Base-by-base conservation (phyloP, 495 filamentous ascomycete genomes). In the Aspergillus mulundensis region DNA sequence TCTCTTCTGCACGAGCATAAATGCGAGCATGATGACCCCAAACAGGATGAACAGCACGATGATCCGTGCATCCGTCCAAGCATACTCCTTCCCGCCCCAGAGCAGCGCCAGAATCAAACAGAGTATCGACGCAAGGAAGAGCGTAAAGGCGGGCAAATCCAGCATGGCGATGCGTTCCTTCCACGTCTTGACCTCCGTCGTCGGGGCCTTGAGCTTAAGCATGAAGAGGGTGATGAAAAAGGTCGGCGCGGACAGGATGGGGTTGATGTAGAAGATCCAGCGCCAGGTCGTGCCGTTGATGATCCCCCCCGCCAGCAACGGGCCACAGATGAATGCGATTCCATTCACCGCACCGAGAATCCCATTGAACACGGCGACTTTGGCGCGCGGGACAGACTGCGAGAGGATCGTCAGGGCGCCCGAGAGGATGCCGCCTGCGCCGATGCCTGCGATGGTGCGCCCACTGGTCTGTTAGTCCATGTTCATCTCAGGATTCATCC, bases 211-310 rank as follows among this genome's bases (percentile, higher is more conserved):
- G 8, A 46, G 15, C 20, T 25, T 25, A 7, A 49, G 30, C 46
- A 32, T 23, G n/a, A 36, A 19, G 1, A 15, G 16, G 25, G 21
- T 36, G 18, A 49, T 20, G 28, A 21, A 4, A 7, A 36, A 18
- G 77, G 75, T 0, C 74, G 83, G 8, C 83, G 8, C 85, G 85
- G 38, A 87, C 75, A 5, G 84, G 85, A 18, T 36, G 5, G 87
- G 69, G 54, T 89, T 90, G 70, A 87, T 87, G 65, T 82, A 91
- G 69, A 93, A 91, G 62, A 87, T 91, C 89, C 88, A 92, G 54
- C 89, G 72, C 89, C 89, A 94, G 1, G 81, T 81, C 5, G 32
- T 36, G 8, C 32, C 32, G 32, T 14, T 36, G 32, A 36, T 36
- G 12, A 36, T 36, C 6, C 32, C 32, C 6, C 32, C 32, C 2